Percentiles rank a stretch among this genome's conserved stretches.
These are phyloP conservation scores for Colletotrichum camelliae DNA, from an alignment of 2,329 filamentous ascomycete genomes.

Conservation along the genomic window DNA sequence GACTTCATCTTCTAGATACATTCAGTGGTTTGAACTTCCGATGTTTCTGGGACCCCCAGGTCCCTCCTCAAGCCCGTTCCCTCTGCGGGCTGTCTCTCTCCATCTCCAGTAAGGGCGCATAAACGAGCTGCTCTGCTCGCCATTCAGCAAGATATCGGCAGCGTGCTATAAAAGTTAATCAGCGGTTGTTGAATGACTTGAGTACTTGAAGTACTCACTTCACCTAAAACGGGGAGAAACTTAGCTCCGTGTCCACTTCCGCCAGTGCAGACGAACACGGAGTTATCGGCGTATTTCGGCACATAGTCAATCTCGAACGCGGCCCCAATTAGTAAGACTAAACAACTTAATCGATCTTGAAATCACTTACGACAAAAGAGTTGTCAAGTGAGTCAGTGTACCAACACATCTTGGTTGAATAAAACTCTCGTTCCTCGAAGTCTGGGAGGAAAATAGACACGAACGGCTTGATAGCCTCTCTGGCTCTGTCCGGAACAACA, in stretches of 20 bases:
- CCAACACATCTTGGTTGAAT: conserved; percentile 60
- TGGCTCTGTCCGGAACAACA: conserved; percentile 25
- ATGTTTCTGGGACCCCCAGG: conserved; percentile 30
- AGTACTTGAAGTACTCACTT: conserved; percentile 21
- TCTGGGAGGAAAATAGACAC: conserved; percentile 47
- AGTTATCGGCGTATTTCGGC: conserved; percentile 30
- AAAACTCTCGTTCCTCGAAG: conserved; percentile 34
- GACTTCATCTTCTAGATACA: background rate
- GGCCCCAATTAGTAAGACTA: background rate
- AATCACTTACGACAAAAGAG: conserved; percentile 45
- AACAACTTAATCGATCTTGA: no score
- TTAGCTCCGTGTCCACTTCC: conserved; percentile 42
- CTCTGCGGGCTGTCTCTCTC: conserved; percentile 28
- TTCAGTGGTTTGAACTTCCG: background rate
- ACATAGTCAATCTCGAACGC: conserved; percentile 34
- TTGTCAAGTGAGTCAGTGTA: conserved; percentile 62
- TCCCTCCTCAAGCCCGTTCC: conserved; percentile 36
- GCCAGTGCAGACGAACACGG: conserved; percentile 38
- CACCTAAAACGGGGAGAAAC: conserved; percentile 38
- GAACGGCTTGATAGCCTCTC: conserved; percentile 34
- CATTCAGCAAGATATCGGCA: conserved; percentile 33
- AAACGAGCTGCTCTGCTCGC: conserved; percentile 29
- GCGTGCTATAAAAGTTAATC: conserved; percentile 29
- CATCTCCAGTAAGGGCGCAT: conserved; percentile 37
- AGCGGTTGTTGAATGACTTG: background rate